Evolutionary conservation across 2,329 filamentous ascomycete species (phyloP), one percentile per base, ranked within the genome.

Genomic region (Penicillium sp.): DNA sequence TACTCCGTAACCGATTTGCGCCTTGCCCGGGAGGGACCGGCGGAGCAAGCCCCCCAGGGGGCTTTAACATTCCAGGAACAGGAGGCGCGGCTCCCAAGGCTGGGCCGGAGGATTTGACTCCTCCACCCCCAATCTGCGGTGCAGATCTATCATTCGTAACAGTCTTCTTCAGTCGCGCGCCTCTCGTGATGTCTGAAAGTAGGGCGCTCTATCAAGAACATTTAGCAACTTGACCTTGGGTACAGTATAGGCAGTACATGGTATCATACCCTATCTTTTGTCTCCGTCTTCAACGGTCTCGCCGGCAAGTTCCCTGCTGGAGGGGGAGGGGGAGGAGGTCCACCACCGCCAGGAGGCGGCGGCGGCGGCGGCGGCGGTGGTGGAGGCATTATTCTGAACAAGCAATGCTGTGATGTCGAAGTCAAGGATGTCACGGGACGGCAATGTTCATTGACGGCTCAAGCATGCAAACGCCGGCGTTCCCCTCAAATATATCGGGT

Each of bases 131-230:
- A 60, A 97, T 76, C 55, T 85, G 71, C 0, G 94, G 94, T 7
- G 92, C 92, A 23, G 93, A 97, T 77, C 94, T 89, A 77, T 98
- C 94, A 79, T 98, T 97, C 69, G 93, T 91, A 60, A 92, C 89
- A 35, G 92, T 84, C 78, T 97, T 97, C 79, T 91, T 97, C 62
- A 98, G 84, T 64, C 83, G 81, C 68, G 81, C 84, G 67, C 94
- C 95, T 77, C 96, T 96, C 68, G 83, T 82, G 70, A 99, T 99
- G 77, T 98, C 94, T 72, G 88, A 85, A 49, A 98, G 86, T 41
- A 99, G 84, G 58, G 94, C 93, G 70, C 90, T 90, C 94, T 98
- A 70, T 49, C 26, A 62, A 45, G 50, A 47, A n/a, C 11, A 41
- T 63, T 72, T 63, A 74, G 69, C 21, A 17, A 38, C 35, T 26